Conservation (phyloP, 2,329 filamentous ascomycete genomes). For the Clonostachys solani region DNA sequence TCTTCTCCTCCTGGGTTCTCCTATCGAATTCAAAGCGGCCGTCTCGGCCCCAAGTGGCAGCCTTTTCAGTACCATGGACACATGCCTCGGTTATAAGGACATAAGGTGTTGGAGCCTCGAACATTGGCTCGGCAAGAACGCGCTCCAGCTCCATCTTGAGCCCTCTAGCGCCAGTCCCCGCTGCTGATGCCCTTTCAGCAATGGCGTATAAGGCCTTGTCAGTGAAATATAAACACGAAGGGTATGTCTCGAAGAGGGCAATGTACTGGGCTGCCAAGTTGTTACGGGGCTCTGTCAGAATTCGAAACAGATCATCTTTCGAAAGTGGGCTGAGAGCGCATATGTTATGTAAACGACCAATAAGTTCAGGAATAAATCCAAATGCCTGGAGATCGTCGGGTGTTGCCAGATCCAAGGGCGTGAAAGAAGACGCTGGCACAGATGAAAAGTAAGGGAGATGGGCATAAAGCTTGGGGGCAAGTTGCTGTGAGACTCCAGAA, state of each 20-base stretch:
- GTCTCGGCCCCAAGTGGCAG: slow-evolving; percentile 64
- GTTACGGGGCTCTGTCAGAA: slow-evolving; percentile 90
- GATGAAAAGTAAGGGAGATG: slow-evolving; percentile 52
- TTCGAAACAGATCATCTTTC: slow-evolving; percentile 67
- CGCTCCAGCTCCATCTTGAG: slow-evolving; percentile 79
- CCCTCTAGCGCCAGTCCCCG: slow-evolving; percentile 72
- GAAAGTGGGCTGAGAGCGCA: slow-evolving; percentile 78
- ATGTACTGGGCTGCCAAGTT: slow-evolving; percentile 85
- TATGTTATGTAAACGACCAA: slow-evolving; percentile 89
- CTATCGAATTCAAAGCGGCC: slow-evolving; percentile 66
- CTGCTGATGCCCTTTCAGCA: slow-evolving; percentile 58
- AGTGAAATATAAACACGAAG: slow-evolving; percentile 81
- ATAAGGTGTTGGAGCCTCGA: slow-evolving; percentile 72
- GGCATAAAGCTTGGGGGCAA: slow-evolving; percentile 57
- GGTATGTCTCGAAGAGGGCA: slow-evolving; percentile 75
- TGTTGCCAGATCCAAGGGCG: slow-evolving; percentile 66
- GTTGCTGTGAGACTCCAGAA: slow-evolving; percentile 47
- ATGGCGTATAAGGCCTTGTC: slow-evolving; percentile 76
- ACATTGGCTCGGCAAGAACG: slow-evolving; percentile 75
- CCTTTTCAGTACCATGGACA: slow-evolving; percentile 57
- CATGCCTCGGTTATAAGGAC: slow-evolving; percentile 70
- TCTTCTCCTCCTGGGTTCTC: slow-evolving; percentile 56
- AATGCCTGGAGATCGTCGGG: slow-evolving; percentile 77
- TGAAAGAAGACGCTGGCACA: slow-evolving; percentile 34
- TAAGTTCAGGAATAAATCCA: slow-evolving; percentile 91